Evolutionary conservation across 208 protist genomes (phyloP), one percentile per base, ranked within the genome.

Genomic region (Crithidia sp.): DNA sequence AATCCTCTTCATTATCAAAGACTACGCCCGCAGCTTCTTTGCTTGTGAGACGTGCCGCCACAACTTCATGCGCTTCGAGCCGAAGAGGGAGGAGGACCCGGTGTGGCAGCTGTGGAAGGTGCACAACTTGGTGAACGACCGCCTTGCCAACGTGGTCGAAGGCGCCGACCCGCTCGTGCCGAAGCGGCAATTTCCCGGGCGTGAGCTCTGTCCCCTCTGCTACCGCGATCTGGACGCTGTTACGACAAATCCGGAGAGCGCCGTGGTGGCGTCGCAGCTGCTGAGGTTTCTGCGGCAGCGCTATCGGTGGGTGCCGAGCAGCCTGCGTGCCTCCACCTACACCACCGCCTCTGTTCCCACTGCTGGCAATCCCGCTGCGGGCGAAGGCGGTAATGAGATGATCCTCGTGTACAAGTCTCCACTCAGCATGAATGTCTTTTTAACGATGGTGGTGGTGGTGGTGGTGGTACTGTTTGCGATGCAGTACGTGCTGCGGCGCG

Each of bases 61-160:
- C 3, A 79, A 94, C 63, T 94, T 94, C 67, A 61, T 88, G 54
- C 56, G 62, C 50, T 87, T 90, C 54, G 55, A 70, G 12, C 82
- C 82, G 13, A 62, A 62, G 6, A 44, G 66, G 5, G 28, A 55
- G 19, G 76, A 79, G 41, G 75, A 84, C 62, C 67, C 82, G 17
- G 74, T 77, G 59, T 67, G 88, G 43, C 84, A 90, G 75, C 74
- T 94, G 16, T 94, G 89, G 89, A 70, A 74, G n/a, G 84, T 84
- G 61, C 89, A 94, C 79, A 94, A 94, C 59, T n/a, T 69, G 3
- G 89, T 89, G 40, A 94, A 94, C 74, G 62, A 64, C 50, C 71
- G 72, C 56, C 84, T 94, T 5, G 67, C 66, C 12, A 61, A 65
- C 2, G 76, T 68, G 9, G 55, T 52, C 37, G 67, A 62, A 7